A percentile compares a stretch with the other conserved stretches of the same genome.
Conservation (phyloP, 2,329 filamentous ascomycete species). For the Colletotrichum coccodes region DNA sequence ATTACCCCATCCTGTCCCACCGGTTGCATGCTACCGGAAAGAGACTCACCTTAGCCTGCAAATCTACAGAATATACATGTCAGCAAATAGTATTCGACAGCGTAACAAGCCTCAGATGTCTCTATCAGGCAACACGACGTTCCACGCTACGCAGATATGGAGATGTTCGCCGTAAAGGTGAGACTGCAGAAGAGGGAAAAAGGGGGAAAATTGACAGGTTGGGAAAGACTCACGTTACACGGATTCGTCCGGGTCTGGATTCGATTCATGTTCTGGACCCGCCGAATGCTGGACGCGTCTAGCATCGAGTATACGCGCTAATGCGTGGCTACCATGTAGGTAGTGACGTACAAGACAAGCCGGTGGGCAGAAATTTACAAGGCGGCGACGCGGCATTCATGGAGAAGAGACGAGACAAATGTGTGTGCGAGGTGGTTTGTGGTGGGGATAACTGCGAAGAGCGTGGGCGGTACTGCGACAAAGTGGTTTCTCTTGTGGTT, state of each 20-base stretch:
- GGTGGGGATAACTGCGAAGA: neutral
- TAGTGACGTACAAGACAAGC: constrained; percentile 12
- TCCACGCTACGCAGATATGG: neutral
- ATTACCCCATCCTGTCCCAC: neutral
- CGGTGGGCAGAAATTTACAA: constrained; percentile 6
- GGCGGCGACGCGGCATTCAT: constrained; percentile 15
- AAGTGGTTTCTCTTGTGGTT: neutral
- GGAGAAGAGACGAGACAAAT: constrained; percentile 4
- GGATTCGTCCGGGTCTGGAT: constrained; percentile 22
- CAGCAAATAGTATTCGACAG: constrained; percentile 2
- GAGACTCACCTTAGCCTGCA: constrained; percentile 24
- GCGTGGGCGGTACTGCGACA: neutral
- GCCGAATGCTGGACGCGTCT: constrained; percentile 10
- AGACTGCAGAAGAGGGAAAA: neutral
- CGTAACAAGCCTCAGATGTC: neutral
- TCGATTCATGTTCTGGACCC: constrained; percentile 25
- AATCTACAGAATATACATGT: constrained; percentile 11
- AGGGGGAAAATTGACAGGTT: neutral
- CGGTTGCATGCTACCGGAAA: neutral
- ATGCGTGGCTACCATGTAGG: neutral
- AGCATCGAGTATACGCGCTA: constrained; percentile 5
- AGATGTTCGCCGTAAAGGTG: neutral
- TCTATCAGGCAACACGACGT: neutral
- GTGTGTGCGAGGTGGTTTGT: constrained; percentile 1
- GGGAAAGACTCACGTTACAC: constrained; percentile 28